These are phyloP conservation scores for Nicotiana rustica DNA, from an alignment of 305 asterid genomes.

Conservation along the genomic window DNA sequence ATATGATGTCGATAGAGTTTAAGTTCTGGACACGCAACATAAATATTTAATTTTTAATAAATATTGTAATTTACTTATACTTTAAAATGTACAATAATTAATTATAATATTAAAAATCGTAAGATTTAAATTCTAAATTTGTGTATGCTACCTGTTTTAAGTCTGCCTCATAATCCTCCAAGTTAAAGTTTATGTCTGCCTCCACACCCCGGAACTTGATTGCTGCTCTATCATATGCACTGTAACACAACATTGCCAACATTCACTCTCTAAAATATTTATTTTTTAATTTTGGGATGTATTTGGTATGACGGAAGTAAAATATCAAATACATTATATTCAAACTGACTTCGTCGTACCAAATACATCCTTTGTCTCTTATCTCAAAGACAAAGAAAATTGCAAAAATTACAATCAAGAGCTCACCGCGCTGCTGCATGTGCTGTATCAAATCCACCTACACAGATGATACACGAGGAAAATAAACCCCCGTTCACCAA, in stretches of 20 bases:
- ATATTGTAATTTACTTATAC: too few species aligned
- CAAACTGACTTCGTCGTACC: neutral
- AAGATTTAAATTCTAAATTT: neutral
- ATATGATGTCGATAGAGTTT: too few species aligned
- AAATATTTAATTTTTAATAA: too few species aligned
- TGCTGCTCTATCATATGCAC: conserved; percentile 98
- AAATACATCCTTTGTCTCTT: neutral
- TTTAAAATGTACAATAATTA: too few species aligned
- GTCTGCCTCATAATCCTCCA: conserved; percentile 88
- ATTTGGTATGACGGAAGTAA: neutral
- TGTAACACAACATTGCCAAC: conserved; percentile 39
- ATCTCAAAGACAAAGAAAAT: neutral
- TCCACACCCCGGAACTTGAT: conserved; percentile 93
- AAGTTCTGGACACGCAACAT: too few species aligned
- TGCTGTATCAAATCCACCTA: conserved; percentile 98
- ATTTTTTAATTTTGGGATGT: neutral
- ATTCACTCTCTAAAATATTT: neutral
- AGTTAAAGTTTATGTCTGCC: conserved; percentile 90
- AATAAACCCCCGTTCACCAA: conserved; percentile 17
- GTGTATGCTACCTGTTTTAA: conserved; percentile 65
- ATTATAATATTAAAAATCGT: neutral
- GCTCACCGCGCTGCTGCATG: conserved; percentile 95
- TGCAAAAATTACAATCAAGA: neutral
- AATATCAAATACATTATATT: neutral
- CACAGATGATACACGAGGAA: neutral